Percentiles rank a stretch among this genome's conserved stretches.
phyloP scores from a whole-genome alignment of 2,329 filamentous ascomycete species.

The Coniosporium tulheliwenetii region DNA sequence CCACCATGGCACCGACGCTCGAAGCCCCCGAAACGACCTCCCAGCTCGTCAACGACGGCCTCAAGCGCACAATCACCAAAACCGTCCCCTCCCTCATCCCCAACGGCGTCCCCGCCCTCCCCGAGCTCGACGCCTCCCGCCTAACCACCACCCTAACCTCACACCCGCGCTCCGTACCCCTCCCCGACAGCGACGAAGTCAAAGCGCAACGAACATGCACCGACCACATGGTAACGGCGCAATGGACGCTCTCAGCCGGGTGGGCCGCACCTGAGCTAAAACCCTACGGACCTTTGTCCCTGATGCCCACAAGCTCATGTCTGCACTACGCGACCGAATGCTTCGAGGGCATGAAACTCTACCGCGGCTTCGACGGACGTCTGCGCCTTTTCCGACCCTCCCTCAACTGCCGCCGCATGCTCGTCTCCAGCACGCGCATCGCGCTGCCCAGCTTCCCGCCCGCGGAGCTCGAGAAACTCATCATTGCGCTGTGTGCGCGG shows the following conservation, averaged over 20 bases:
- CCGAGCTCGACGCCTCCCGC: conserved; percentile 27
- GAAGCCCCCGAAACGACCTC: conserved; percentile 12
- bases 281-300: conserved; percentile 60
- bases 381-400: conserved; percentile 66
- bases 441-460: conserved; percentile 61
- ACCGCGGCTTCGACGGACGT: conserved; percentile 51
- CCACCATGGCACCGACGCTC: no score
- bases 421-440: conserved; percentile 42
- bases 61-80: conserved; percentile 11
- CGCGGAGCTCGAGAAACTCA: conserved; percentile 56
- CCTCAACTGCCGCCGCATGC: conserved; percentile 52
- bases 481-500: conserved; percentile 53
- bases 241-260: conserved; percentile 49
- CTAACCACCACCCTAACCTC: conserved; percentile 24
- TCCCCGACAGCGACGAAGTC: conserved; percentile 22
- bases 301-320: conserved; percentile 67
- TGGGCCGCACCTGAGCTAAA: conserved; percentile 62
- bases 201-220: conserved; percentile 37
- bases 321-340: conserved; percentile 86
- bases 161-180: conserved; percentile 25
- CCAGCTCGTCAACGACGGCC: conserved; percentile 18
- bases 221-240: conserved; percentile 75
- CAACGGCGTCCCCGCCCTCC: conserved; percentile 11
- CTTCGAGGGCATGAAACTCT: conserved; percentile 73
- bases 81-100: conserved; percentile 2